Evolutionary conservation across 2,329 filamentous ascomycete genomes (phyloP), one percentile per base, ranked within the genome.

Genomic region (Thyridium curvatum): DNA sequence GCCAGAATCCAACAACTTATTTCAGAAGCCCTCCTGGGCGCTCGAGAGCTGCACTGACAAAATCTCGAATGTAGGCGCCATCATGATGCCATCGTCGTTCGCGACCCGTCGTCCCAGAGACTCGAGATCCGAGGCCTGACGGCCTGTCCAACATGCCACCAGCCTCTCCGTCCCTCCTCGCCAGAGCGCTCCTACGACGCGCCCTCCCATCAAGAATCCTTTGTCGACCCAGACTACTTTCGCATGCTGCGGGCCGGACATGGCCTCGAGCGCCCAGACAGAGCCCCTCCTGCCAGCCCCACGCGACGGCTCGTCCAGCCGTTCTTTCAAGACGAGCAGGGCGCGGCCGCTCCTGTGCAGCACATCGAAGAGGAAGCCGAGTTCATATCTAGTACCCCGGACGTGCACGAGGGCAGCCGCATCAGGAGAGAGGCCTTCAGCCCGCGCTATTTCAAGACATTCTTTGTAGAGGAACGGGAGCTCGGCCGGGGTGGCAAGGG

Each of bases 171-270:
- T 46, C 59, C 57, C 30, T 58, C 56, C 29, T 71, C 75, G 31
- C 61, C 72, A 34, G 13, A 15, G 16, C 38, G 71, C 77, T 16
- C 63, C 66, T 77, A 66, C 55, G 74, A 74, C 39, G 60, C 53
- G 32, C 52, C 62, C 26, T 54, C 60, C 37, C 64, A 65, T 28
- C 60, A 60, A 49, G 74, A 84, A 35, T 76, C 82, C 41, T 97
- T 90, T 56, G 85, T 96, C 50, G 84, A 90, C 53, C 90, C 90
- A 3, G 80, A 89, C 37, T 98, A 98, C 68, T 98, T 98, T 62
- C 87, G 87, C 53, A 90, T 97, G 84, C 80, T 98, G 31, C 84
- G 80, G 61, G 60, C 71, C 52, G 61, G 67, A 59, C 49, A 61
- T 41, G 50, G 64, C 50, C 56, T 67, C 48, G 39, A 55, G 60